These are phyloP conservation scores for Prunus mongolica DNA, from an alignment of 306 rosid species.

Conservation along the genomic window DNA sequence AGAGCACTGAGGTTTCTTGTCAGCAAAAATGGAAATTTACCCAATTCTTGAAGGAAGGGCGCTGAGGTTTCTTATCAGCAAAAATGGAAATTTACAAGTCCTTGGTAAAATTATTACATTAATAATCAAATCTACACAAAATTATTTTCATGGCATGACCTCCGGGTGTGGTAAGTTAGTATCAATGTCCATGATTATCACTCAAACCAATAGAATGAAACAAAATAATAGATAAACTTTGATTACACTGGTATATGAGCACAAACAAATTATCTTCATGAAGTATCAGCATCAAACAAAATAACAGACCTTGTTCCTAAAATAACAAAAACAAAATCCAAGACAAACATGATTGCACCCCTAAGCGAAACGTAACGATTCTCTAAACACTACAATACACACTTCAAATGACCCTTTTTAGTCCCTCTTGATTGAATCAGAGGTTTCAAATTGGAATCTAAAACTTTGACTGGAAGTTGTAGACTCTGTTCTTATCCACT, in stretches of 20 bases:
- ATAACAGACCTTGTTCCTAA: not conserved
- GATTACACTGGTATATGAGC: not conserved
- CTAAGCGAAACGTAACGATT: not conserved
- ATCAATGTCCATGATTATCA: too few species aligned
- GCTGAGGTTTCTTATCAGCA: too few species aligned
- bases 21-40: too few species aligned
- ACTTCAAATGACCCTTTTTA: not conserved
- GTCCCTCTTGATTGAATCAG: not conserved
- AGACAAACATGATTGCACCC: not conserved
- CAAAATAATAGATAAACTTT: not conserved
- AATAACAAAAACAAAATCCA: not conserved
- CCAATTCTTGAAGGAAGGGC: too few species aligned
- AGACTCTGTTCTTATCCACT: constrained; percentile 16
- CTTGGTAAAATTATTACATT: too few species aligned
- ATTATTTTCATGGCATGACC: too few species aligned
- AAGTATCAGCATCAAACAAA: not conserved
- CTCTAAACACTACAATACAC: not conserved
- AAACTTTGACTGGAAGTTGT: constrained; percentile 27
- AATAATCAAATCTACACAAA: too few species aligned
- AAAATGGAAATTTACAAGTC: too few species aligned
- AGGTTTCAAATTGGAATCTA: not conserved
- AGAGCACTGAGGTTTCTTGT: too few species aligned
- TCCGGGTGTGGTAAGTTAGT: too few species aligned
- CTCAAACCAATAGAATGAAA: not conserved
- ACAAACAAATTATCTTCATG: not conserved